Percentiles rank a stretch among this genome's conserved stretches.
Conservation (phyloP, 192 early-diverging fungal species). For the Linderina pennispora region DNA sequence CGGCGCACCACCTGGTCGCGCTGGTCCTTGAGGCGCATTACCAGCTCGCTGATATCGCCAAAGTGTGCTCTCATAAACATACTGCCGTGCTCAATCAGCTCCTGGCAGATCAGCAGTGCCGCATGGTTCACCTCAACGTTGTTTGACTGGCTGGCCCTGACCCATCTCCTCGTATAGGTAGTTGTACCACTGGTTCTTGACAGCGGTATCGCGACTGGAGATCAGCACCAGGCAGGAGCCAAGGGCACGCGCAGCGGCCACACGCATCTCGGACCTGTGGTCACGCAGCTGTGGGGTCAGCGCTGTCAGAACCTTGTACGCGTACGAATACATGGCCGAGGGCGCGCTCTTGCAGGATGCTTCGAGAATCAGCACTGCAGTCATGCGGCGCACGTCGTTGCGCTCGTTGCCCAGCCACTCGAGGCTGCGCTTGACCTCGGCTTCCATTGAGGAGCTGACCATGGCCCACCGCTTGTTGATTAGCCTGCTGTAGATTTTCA, state of each 20-base stretch:
- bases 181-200: constrained; percentile 59
- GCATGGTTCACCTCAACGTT: constrained; percentile 80
- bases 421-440: constrained; percentile 13
- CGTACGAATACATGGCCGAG: constrained; percentile 74
- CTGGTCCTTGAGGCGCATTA: constrained; percentile 69
- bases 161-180: constrained; percentile 79
- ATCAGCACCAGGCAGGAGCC: constrained; percentile 72
- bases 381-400: constrained; percentile 26
- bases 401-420: constrained; percentile 35
- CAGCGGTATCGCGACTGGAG: constrained; percentile 67
- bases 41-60: constrained; percentile 62
- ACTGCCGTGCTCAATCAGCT: constrained; percentile 72
- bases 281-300: constrained; percentile 84
- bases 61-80: constrained; percentile 80
- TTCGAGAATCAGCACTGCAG: constrained; percentile 27
- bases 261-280: constrained; percentile 67
- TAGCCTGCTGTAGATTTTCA: constrained; percentile 11
- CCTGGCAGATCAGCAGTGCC: constrained; percentile 68
- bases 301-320: constrained; percentile 73
- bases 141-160: constrained; percentile 58
- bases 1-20: constrained; percentile 67
- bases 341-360: constrained; percentile 37
- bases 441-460: constrained; percentile 8
- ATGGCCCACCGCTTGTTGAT: constrained; percentile 10
- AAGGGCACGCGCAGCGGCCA: constrained; percentile 75